Evolutionary conservation across 257 asterid species (phyloP).

Genomic region (Penstemon barbatus): DNA sequence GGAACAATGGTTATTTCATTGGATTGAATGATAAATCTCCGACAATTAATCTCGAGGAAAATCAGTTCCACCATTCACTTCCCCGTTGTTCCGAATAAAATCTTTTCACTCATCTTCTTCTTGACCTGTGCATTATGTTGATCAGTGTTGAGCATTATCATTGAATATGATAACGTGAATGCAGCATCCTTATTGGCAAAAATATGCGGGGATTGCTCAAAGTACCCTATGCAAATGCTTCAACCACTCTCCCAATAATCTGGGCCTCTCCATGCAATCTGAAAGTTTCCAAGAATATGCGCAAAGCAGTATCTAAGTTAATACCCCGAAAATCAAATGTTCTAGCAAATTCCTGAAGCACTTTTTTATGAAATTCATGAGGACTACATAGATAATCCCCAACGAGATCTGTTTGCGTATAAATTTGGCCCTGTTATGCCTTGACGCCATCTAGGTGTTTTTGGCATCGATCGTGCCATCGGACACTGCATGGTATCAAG

Average conservation of each 20-base stretch:
- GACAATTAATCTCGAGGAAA: conserved; percentile 87
- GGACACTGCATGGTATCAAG: too few relatives aligned
- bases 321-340: conserved; percentile 70
- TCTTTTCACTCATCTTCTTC: conserved; percentile 94
- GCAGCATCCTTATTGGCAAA: conserved; percentile 90
- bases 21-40: conserved; percentile 76
- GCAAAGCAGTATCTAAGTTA: conserved; percentile 86
- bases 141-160: conserved; percentile 91
- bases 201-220: conserved; percentile 70
- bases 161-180: conserved; percentile 76
- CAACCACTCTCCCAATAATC: conserved; percentile 89
- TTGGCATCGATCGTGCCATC: too few relatives aligned
- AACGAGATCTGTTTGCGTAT: too few relatives aligned
- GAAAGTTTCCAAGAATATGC: conserved; percentile 84
- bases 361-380: conserved; percentile 76
- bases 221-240: conserved; percentile 88
- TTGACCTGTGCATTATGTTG: conserved; percentile 92
- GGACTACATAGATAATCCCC: conserved; percentile 89
- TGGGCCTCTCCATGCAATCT: conserved; percentile 95
- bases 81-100: conserved; percentile 82
- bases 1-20: conserved; percentile 87
- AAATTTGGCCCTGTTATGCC: too few relatives aligned
- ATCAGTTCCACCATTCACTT: conserved; percentile 86
- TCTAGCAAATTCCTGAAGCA: conserved; percentile 83
- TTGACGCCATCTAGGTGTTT: too few relatives aligned